phyloP scores from a whole-genome alignment of 2,329 filamentous ascomycete species.

The Didymella sp. region DNA sequence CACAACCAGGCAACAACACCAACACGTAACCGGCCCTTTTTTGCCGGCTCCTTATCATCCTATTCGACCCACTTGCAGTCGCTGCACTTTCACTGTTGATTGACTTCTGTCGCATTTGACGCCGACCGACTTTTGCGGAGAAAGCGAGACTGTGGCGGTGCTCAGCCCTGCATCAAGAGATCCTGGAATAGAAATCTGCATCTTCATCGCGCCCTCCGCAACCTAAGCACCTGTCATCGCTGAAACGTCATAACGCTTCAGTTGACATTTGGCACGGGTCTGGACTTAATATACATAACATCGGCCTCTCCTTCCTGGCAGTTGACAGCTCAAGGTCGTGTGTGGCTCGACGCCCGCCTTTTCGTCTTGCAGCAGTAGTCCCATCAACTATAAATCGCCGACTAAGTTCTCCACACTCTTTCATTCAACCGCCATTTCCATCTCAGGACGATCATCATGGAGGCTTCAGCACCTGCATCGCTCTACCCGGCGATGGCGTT shows the following conservation, averaged over 20 bases:
- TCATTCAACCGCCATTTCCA: neutral
- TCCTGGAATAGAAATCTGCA: slow-evolving; percentile 1
- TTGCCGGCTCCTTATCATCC: neutral
- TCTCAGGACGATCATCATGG: slow-evolving; percentile 18
- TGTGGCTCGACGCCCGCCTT: slow-evolving; percentile 4
- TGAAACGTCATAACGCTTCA: neutral
- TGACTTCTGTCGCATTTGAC: neutral
- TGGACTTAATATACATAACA: neutral
- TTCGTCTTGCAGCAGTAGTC: neutral
- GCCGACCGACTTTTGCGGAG: slow-evolving; percentile 3
- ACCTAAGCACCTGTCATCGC: neutral
- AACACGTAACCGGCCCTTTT: neutral
- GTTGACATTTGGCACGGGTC: neutral
- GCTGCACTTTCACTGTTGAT: neutral
- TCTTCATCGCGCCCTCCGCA: slow-evolving; percentile 2
- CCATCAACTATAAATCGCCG: neutral
- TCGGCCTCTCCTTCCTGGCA: slow-evolving; percentile 3
- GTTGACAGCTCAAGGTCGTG: neutral
- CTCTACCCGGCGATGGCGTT: slow-evolving; percentile 36
- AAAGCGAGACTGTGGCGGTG: slow-evolving; percentile 11
- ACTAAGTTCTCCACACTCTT: neutral
- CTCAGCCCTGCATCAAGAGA: neutral
- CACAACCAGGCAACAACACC: slow-evolving; percentile 2
- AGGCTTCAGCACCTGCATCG: slow-evolving; percentile 13
- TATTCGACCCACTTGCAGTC: neutral